Conservation (phyloP, 345 rosid species). For the Sisymbrium altissimum region DNA sequence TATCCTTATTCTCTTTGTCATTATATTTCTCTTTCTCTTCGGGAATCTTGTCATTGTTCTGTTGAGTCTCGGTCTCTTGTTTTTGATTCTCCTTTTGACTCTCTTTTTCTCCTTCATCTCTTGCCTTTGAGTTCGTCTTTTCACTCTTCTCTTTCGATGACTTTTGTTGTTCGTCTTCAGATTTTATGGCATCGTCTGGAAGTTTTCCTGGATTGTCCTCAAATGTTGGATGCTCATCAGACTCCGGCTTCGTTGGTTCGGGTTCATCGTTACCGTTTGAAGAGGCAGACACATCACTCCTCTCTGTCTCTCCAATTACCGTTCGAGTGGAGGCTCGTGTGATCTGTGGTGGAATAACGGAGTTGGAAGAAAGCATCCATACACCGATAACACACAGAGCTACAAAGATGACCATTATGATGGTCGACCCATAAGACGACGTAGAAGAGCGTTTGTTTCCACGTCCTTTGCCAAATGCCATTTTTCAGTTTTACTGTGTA, state of each 20-base stretch:
- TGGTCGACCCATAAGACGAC: constrained; percentile 55
- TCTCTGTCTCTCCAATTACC: constrained; percentile 23
- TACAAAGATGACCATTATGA: constrained; percentile 62
- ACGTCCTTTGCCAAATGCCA: constrained; percentile 63
- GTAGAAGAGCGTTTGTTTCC: constrained; percentile 46
- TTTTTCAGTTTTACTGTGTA: constrained; percentile 17
- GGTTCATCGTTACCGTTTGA: constrained; percentile 8
- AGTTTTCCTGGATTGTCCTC: constrained; percentile 87
- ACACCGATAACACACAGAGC: constrained; percentile 67
- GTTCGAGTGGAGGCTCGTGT: constrained; percentile 36
- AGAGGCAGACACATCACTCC: constrained; percentile 24
- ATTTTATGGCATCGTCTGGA: constrained; percentile 75
- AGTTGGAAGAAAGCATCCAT: constrained; percentile 71
- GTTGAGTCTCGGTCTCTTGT: constrained; percentile 25
- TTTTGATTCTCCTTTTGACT: constrained; percentile 40
- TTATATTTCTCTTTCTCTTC: constrained; percentile 7
- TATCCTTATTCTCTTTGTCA: constrained; percentile 13
- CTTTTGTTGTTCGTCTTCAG: constrained; percentile 41
- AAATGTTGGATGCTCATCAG: constrained; percentile 37
- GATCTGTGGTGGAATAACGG: constrained; percentile 42
- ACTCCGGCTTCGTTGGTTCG: constrained; percentile 27
- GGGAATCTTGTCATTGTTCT: constrained; percentile 11
- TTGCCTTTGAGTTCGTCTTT: constrained; percentile 8
- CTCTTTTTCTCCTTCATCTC: constrained; percentile 44
- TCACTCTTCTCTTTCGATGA: constrained; percentile 36